phyloP scores from a whole-genome alignment of 1,284 basidiomycete species.

The Bjerkandera adusta region DNA sequence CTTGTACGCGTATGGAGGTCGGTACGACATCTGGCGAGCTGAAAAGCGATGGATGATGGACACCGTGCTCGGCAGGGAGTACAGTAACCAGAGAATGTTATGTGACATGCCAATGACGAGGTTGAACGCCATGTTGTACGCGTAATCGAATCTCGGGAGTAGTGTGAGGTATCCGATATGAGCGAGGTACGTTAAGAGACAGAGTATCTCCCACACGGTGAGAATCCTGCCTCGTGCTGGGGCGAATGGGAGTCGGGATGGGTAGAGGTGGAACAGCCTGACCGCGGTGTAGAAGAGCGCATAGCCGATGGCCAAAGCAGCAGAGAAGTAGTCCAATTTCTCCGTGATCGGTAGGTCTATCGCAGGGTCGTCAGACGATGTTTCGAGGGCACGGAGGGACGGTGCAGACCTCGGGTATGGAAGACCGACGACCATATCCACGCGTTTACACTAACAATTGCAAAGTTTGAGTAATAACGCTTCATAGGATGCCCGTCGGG shows the following conservation, averaged over 20 bases:
- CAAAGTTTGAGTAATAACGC: constrained; percentile 67
- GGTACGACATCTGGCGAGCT: constrained; percentile 47
- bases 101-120: constrained; percentile 75
- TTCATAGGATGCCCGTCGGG: constrained; percentile 67
- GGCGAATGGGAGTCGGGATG: constrained; percentile 22
- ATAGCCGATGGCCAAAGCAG: constrained; percentile 78
- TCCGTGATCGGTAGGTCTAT: constrained; percentile 85
- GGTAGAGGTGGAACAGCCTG: constrained; percentile 80
- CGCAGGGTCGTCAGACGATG: constrained; percentile 11
- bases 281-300: constrained; percentile 74
- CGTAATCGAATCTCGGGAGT: constrained; percentile 87
- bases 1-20: constrained; percentile 51
- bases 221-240: constrained; percentile 6
- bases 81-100: constrained; percentile 85
- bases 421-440: constrained; percentile 95
- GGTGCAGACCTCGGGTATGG: constrained; percentile 80
- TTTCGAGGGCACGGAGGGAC: not conserved
- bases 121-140: constrained; percentile 93
- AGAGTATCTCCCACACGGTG: constrained; percentile 43
- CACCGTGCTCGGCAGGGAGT: constrained; percentile 55
- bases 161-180: constrained; percentile 82
- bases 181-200: constrained; percentile 50
- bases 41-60: constrained; percentile 54
- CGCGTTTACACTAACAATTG: constrained; percentile 79
- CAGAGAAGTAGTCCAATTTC: constrained; percentile 94